Conservation (phyloP, 2,329 filamentous ascomycete species). For the Fusarium sp. region DNA sequence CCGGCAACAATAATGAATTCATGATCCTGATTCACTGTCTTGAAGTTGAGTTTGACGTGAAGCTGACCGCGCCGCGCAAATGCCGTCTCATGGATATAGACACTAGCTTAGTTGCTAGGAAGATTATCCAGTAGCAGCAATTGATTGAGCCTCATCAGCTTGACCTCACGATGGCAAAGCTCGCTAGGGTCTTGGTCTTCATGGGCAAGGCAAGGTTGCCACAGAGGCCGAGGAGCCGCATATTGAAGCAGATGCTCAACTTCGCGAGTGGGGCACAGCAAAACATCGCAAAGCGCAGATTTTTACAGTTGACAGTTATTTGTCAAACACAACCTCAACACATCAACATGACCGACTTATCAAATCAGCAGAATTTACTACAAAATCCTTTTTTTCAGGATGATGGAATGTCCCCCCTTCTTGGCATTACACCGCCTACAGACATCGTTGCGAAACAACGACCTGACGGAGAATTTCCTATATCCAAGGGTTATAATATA, state of each 20-base stretch:
- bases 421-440: conserved; percentile 68
- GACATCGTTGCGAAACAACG: conserved; percentile 50
- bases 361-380: not conserved
- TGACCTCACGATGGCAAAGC: not conserved
- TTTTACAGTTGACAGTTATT: not conserved
- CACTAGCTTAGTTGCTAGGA: not conserved
- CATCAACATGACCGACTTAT: not conserved
- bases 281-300: not conserved
- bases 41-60: not conserved
- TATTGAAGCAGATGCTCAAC: too few relatives aligned
- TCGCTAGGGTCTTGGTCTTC: not conserved
- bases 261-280: fast-evolving
- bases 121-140: not conserved
- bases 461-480: conserved; percentile 70
- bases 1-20: conserved; percentile 10
- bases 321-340: not conserved
- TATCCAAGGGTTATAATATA: conserved; percentile 69
- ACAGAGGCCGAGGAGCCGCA: too few relatives aligned
- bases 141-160: conserved; percentile 5
- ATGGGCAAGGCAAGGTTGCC: not conserved
- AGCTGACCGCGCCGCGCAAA: not conserved
- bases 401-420: conserved; percentile 66
- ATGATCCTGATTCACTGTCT: conserved; percentile 12
- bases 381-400: conserved; percentile 39
- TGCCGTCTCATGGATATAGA: not conserved